These are phyloP conservation scores for Nemania diffusa DNA, from an alignment of 2,329 filamentous ascomycete species.

Conservation along the genomic window DNA sequence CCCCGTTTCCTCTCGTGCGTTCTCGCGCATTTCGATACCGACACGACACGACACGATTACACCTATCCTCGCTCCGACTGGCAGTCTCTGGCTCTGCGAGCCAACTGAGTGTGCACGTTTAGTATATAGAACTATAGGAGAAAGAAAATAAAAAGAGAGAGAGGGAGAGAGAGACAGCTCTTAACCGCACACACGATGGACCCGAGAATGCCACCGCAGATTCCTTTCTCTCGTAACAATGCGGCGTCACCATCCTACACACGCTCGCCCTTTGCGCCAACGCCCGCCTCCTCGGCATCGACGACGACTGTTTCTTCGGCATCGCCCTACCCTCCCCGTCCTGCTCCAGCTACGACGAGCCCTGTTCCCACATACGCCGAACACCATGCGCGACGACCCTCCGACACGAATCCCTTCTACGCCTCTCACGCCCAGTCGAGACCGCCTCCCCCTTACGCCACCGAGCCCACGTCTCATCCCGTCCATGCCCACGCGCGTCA, in stretches of 20 bases:
- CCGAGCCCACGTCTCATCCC: conserved; percentile 47
- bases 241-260: conserved; percentile 43
- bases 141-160: background rate
- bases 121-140: background rate
- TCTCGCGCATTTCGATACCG: conserved; percentile 8
- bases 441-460: conserved; percentile 43
- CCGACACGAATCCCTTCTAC: conserved; percentile 47
- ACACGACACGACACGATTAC: background rate
- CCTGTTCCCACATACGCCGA: conserved; percentile 41
- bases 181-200: conserved; percentile 40
- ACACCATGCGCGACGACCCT: conserved; percentile 47
- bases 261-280: conserved; percentile 43
- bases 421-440: conserved; percentile 48
- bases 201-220: conserved; percentile 46
- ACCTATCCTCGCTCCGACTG: background rate
- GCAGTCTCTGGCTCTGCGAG: background rate
- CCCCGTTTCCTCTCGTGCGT: background rate
- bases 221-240: conserved; percentile 45
- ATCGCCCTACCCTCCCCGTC: conserved; percentile 46
- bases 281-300: conserved; percentile 25
- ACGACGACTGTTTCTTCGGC: conserved; percentile 26
- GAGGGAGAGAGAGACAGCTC: background rate
- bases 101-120: background rate
- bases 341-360: conserved; percentile 42
- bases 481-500: conserved; percentile 47